Conservation (phyloP, 2,329 filamentous ascomycete genomes). For the Pyrenophora graminea region DNA sequence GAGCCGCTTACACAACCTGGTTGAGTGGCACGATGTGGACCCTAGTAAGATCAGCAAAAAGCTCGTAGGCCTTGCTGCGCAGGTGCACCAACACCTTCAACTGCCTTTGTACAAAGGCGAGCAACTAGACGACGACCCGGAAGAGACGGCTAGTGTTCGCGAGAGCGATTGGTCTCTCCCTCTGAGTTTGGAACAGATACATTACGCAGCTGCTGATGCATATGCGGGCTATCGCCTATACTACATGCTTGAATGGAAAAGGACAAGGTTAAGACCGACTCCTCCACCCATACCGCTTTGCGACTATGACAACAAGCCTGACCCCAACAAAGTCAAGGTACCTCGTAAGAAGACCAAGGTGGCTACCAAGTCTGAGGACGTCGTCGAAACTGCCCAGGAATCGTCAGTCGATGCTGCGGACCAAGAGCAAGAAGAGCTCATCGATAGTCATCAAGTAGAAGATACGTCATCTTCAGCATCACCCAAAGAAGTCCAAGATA, state of each 20-base stretch:
- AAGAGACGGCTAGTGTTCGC: conserved; percentile 57
- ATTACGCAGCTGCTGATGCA: conserved; percentile 78
- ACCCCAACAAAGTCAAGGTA: conserved; percentile 8
- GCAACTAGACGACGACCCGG: conserved; percentile 23
- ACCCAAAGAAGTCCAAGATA: conserved; percentile 3
- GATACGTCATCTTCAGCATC: conserved; percentile 11
- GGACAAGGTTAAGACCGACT: conserved; percentile 67
- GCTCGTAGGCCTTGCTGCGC: conserved; percentile 69
- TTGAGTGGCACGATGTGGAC: conserved; percentile 60
- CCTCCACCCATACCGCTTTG: conserved; percentile 72
- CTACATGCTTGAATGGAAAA: conserved; percentile 69
- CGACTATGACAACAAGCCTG: conserved; percentile 60
- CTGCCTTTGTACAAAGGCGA: conserved; percentile 81
- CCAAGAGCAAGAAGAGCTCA: conserved; percentile 30
- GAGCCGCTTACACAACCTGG: conserved; percentile 80
- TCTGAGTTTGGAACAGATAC: conserved; percentile 67
- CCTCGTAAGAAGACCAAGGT: conserved; percentile 15
- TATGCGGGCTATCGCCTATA: conserved; percentile 82
- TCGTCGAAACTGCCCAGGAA: conserved; percentile 10
- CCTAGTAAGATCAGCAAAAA: conserved; percentile 56
- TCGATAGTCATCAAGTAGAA: conserved; percentile 30
- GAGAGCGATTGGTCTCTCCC: conserved; percentile 72
- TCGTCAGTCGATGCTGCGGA: conserved; percentile 18
- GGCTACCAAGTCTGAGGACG: conserved; percentile 10
- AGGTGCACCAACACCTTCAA: conserved; percentile 71